Evolutionary conservation across 2,329 filamentous ascomycete species (phyloP), one percentile per base, ranked within the genome.

Genomic region (Akanthomyces muscarius): DNA sequence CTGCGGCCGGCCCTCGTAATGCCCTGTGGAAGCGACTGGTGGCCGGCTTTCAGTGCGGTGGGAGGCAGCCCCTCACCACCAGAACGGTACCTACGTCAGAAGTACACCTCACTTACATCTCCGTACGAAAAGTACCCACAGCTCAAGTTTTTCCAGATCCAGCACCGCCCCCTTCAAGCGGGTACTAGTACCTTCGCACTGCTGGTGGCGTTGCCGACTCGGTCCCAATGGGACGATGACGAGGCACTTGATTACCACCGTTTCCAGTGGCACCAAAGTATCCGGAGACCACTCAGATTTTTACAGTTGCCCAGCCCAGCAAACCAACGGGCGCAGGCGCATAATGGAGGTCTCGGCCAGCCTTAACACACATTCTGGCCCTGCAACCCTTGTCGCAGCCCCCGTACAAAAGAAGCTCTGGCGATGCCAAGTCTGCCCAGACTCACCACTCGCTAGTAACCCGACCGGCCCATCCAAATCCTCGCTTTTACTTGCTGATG

Each of bases 191-290:
- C 65, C 61, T 68, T 28, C 21, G 52, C 21, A 21, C 50, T 58
- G 57, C 65, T 54, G 45, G 54, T 60, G 61, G 64, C 62, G 51
- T 57, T 36, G 62, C 59, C 64, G 48, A 53, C 66, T 65, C 60
- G 58, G 61, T 56, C 69, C 65, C 63, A 67, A 65, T 67, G 65
- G 68, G 71, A 70, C 69, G 75, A 77, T 77, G 75, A 77, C 75
- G 75, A 77, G 75, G 75, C 75, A 75, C 71, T 65, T 62, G 48
- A 62, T 61, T 53, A n/a, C 30, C 33, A 28, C 50, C 25, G 13
- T 30, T 16, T 28, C 23, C 25, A 30, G 47, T 14, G 23, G 25
- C 38, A 41, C 13, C 38, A 16, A 41, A 41, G 38, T 16, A 41
- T 41, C 38, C 38, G 14, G 3, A 41, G 38, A 41, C 38, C 13